phyloP scores from a whole-genome alignment of 768 basidiomycete genomes.

The Kwoniella mangroviensis region DNA sequence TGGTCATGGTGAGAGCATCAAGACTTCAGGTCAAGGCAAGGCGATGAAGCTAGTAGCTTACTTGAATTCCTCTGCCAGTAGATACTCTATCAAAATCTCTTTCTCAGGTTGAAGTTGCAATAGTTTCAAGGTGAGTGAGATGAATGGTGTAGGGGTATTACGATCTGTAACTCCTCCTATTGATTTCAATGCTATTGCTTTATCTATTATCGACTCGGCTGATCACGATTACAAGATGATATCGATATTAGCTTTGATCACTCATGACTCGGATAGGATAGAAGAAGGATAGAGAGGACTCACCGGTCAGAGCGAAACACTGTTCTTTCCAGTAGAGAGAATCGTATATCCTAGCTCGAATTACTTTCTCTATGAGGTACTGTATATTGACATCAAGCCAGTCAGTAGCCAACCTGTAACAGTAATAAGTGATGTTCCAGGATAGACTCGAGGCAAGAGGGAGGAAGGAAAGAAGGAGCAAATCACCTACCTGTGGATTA shows the following conservation, averaged over 20 bases:
- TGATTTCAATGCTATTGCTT: constrained; percentile 76
- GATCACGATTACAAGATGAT: neutral
- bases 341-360: constrained; percentile 94
- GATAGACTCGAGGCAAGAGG: neutral
- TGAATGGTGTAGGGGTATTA: constrained; percentile 89
- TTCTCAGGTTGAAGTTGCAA: constrained; percentile 97
- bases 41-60: constrained; percentile 58
- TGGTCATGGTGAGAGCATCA: neutral
- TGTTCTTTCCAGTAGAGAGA: constrained; percentile 96
- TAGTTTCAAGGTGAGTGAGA: constrained; percentile 89
- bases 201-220: constrained; percentile 95
- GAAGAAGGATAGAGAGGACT: constrained; percentile 36
- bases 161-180: constrained; percentile 93
- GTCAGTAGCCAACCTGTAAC: neutral
- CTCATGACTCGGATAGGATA: constrained; percentile 6
- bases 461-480: neutral
- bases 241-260: neutral
- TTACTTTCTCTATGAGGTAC: constrained; percentile 94
- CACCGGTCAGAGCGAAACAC: constrained; percentile 94
- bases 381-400: constrained; percentile 55
- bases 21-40: too few species aligned
- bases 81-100: constrained; percentile 93
- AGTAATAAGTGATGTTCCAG: too few species aligned
- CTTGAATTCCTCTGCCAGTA: constrained; percentile 98
- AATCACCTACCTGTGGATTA: constrained; percentile 79